These are phyloP conservation scores for Populus nigra DNA, from an alignment of 345 rosid species.

Conservation along the genomic window DNA sequence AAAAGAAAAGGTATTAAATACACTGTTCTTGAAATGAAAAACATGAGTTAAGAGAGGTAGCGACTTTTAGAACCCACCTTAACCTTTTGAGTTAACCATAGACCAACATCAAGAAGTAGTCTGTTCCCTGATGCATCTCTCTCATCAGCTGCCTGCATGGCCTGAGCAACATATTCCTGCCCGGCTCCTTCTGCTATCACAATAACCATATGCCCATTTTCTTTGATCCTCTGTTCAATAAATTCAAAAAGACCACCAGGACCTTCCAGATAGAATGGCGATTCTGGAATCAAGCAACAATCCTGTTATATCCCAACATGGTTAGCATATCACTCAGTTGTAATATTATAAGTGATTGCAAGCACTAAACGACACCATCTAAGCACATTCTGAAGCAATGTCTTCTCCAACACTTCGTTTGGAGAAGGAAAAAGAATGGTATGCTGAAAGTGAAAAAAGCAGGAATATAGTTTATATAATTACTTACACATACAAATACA, in stretches of 20 bases:
- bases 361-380: neutral
- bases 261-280: slow-evolving; percentile 90
- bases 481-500: too few species aligned
- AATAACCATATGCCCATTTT: slow-evolving; percentile 76
- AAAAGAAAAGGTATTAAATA: neutral
- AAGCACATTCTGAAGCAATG: neutral
- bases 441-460: too few species aligned
- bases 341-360: neutral
- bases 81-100: slow-evolving; percentile 79
- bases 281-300: slow-evolving; percentile 97
- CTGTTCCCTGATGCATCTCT: slow-evolving; percentile 90
- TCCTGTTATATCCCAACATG: slow-evolving; percentile 57
- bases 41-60: neutral
- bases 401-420: neutral
- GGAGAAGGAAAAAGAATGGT: neutral
- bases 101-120: slow-evolving; percentile 87
- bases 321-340: neutral
- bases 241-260: slow-evolving; percentile 84
- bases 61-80: slow-evolving; percentile 46
- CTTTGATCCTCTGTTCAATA: slow-evolving; percentile 68
- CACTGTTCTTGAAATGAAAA: slow-evolving; percentile 9
- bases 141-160: slow-evolving; percentile 44
- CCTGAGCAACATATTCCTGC: slow-evolving; percentile 70
- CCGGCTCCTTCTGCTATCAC: slow-evolving; percentile 98
- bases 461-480: too few species aligned